Conservation (phyloP, 176 grass and related monocot genomes). For the Poa annua region DNA sequence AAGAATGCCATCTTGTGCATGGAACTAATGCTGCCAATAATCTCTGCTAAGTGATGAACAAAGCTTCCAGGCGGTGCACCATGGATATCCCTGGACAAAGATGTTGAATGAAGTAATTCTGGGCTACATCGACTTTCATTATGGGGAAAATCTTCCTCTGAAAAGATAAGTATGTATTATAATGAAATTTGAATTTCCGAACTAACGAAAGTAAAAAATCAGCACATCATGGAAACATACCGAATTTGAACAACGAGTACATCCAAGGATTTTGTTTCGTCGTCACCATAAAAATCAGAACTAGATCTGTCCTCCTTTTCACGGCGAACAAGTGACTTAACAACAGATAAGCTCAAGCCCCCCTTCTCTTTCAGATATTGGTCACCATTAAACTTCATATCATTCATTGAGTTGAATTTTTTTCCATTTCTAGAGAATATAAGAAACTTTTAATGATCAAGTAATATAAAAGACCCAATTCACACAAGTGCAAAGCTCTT, state of each 20-base stretch:
- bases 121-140: slow-evolving; percentile 41
- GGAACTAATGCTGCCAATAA: slow-evolving; percentile 79
- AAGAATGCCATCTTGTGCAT: slow-evolving; percentile 84
- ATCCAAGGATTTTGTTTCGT: slow-evolving; percentile 81
- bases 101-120: slow-evolving; percentile 45
- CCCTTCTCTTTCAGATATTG: slow-evolving; percentile 76
- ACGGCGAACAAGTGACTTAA: slow-evolving; percentile 91
- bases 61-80: slow-evolving; percentile 92
- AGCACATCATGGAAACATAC: slow-evolving; percentile 46
- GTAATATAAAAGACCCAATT: slow-evolving; percentile 15
- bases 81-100: slow-evolving; percentile 66
- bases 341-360: slow-evolving; percentile 80
- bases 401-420: slow-evolving; percentile 75
- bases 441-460: neutral
- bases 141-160: slow-evolving; percentile 59
- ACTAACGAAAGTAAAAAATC: neutral
- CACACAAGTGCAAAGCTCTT: slow-evolving; percentile 5
- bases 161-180: slow-evolving; percentile 48
- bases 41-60: slow-evolving; percentile 66
- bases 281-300: slow-evolving; percentile 60
- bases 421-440: slow-evolving; percentile 55
- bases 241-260: slow-evolving; percentile 70
- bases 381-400: slow-evolving; percentile 62
- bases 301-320: slow-evolving; percentile 80
- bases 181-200: slow-evolving; percentile 28